phyloP scores from a whole-genome alignment of 108 stramenopile species.

The Schizochytrium sp. region DNA sequence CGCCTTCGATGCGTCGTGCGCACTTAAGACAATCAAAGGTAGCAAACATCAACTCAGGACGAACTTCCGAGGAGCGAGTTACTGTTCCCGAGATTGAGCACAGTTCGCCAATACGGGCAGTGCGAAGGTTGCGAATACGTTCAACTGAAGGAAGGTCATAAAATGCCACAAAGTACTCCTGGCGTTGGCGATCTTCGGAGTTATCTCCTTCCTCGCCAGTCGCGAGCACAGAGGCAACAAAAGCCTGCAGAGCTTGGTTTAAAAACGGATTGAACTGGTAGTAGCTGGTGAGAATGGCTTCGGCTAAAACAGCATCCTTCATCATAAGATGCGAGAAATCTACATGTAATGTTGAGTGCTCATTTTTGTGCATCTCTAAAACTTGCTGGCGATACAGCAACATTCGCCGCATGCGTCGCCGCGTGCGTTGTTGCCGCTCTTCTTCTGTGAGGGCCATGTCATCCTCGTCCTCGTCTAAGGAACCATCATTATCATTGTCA shows the following conservation, averaged over 20 bases:
- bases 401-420: constrained; percentile 24
- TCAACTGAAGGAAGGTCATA: constrained; percentile 63
- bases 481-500: neutral
- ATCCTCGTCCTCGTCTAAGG: neutral
- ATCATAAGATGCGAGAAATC: constrained; percentile 41
- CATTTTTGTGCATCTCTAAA: constrained; percentile 44
- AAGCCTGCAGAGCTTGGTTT: constrained; percentile 28
- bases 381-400: constrained; percentile 21
- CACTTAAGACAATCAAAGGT: constrained; percentile 94
- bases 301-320: constrained; percentile 30
- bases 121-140: constrained; percentile 83
- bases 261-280: constrained; percentile 28
- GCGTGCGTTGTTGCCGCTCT: neutral
- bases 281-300: constrained; percentile 27
- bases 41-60: constrained; percentile 95
- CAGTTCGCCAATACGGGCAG: constrained; percentile 84
- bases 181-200: neutral
- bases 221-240: neutral
- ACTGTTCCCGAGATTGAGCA: constrained; percentile 87
- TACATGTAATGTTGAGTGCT: constrained; percentile 22
- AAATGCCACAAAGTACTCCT: constrained; percentile 50
- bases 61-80: constrained; percentile 94
- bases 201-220: neutral
- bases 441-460: neutral
- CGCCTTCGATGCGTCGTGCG: constrained; percentile 80